Conservation (phyloP, 2,329 filamentous ascomycete species). For the Aspergillus alliaceus region DNA sequence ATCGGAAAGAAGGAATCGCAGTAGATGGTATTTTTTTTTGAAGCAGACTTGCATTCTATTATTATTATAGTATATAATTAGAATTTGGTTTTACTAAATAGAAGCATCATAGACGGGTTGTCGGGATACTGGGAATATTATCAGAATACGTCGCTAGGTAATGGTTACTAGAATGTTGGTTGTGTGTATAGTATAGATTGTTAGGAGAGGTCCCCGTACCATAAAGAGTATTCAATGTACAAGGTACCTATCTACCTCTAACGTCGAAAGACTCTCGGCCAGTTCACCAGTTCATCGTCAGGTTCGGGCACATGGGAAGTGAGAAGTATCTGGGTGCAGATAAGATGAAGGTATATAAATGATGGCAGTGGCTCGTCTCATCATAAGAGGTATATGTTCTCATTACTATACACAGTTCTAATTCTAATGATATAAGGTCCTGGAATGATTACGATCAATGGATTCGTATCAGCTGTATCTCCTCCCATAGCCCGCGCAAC, state of each 20-base stretch:
- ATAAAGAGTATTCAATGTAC: too few species aligned
- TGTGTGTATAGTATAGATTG: too few species aligned
- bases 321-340: neutral
- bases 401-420: neutral
- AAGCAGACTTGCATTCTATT: neutral
- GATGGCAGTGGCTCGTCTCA: neutral
- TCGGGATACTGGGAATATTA: too few species aligned
- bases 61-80: neutral
- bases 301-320: neutral
- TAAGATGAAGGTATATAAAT: neutral
- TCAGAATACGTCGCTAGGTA: too few species aligned
- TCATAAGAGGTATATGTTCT: neutral
- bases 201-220: too few species aligned
- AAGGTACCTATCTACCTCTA: too few species aligned
- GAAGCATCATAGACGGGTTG: too few species aligned
- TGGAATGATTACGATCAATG: slow-evolving; percentile 12
- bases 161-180: too few species aligned
- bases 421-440: neutral
- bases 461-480: slow-evolving; percentile 24
- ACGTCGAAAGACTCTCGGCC: too few species aligned
- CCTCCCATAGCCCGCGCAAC: slow-evolving; percentile 33
- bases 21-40: neutral
- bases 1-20: slow-evolving; percentile 4
- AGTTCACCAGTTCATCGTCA: too few species aligned
- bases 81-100: too few species aligned